These are phyloP conservation scores for Wallacemonas sp. DNA, from an alignment of 208 protist genomes.

Conservation along the genomic window DNA sequence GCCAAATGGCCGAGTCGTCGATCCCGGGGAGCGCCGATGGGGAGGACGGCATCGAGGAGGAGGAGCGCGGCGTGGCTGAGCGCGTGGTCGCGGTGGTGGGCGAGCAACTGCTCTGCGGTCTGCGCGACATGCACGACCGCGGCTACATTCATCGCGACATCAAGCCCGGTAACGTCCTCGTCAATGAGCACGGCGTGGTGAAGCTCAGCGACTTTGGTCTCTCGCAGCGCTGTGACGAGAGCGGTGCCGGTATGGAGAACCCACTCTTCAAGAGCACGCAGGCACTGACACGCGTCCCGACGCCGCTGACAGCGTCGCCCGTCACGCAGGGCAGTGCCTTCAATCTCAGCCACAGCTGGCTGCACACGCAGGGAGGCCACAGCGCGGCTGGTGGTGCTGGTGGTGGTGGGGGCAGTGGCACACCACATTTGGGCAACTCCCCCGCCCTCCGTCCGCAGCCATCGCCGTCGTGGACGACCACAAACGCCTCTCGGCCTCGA, in stretches of 20 bases:
- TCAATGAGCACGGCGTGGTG: conserved; percentile 93
- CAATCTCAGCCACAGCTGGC: not conserved
- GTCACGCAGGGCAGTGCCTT: conserved; percentile 10
- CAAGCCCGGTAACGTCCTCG: conserved; percentile 95
- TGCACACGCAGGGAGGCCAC: too few relatives aligned
- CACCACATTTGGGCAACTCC: conserved; percentile 5
- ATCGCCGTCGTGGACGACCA: conserved; percentile 9
- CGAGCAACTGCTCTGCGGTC: conserved; percentile 79
- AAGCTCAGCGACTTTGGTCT: conserved; percentile 97
- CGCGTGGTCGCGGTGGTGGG: conserved; percentile 80
- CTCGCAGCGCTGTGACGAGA: conserved; percentile 58
- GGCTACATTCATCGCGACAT: conserved; percentile 92
- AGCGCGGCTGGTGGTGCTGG: not conserved
- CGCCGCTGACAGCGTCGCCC: conserved; percentile 35
- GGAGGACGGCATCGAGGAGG: conserved; percentile 34
- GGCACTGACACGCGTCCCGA: conserved; percentile 30
- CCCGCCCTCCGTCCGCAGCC: conserved; percentile 2
- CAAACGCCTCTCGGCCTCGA: not conserved
- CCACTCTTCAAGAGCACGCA: conserved; percentile 21
- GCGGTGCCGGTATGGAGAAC: conserved; percentile 29
- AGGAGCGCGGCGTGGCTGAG: conserved; percentile 65
- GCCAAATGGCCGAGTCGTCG: not conserved
- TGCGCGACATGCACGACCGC: conserved; percentile 85
- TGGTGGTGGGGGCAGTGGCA: not conserved
- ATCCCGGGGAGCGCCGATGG: conserved; percentile 1